Base-by-base conservation (phyloP, 345 rosid genomes). In the Rubroshorea leprosula region DNA sequence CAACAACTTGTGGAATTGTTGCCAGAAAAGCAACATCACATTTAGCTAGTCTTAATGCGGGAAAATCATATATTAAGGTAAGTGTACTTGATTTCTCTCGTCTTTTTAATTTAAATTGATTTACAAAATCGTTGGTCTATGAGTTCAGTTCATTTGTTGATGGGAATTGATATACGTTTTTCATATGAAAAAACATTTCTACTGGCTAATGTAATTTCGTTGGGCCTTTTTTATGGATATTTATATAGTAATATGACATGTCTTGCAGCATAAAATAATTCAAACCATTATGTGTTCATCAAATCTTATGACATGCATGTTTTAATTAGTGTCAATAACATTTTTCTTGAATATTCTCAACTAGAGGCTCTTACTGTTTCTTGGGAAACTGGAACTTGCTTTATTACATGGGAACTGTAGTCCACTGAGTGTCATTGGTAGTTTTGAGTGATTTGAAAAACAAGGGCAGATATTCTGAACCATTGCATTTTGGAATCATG, bases 341-440 rank as follows among this genome's bases (percentile, higher is more conserved):
- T 60, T 55, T 51, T 29, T 20, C 58, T 58, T 1, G 43, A 55
- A 68, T 71, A 47, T 65, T 71, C 65, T 49, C 23, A n/a, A 19
- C 41, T 54, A 50, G 43, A 48, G 49, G 63, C 51, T 49, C 24
- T 51, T 43, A 44, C 11, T 50, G 43, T 54, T 63, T 46, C 70
- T 35, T 54, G 57, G 66, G 61, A 54, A 58, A 52, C 27, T 39
- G 29, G 45, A 63, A 29, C 46, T 39, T 52, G 51, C 58, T 62
- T 62, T 16, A 27, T 17, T 26, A 49, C 22, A 55, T 60, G 46
- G 31, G n/a, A 17, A 47, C 53, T 27, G 44, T 48, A 18, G 62
- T 46, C 51, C 25, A 25, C 18, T 6, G 24, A 58, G 19, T 25
- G 18, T 17, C 25, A 49, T 26, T 23, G 23, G 29, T 21, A 8